These are phyloP conservation scores for Acorus gramineus DNA, from an alignment of 106 monocot species.

Conservation along the genomic window DNA sequence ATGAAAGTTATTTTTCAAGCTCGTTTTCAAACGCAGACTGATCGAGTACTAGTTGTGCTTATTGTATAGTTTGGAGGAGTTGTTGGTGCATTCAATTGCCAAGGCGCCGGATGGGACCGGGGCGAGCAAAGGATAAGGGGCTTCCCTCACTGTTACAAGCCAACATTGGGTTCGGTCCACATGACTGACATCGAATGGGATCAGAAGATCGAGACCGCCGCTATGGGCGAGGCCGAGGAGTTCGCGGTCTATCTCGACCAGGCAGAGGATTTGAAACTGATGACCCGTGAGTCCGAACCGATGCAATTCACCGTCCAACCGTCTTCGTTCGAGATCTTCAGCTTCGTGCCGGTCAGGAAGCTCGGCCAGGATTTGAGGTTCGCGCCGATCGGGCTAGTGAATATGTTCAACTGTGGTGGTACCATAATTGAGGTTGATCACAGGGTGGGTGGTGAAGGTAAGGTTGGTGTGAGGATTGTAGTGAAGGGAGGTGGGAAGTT, in stretches of 20 bases:
- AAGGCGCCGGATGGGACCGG: slow-evolving; percentile 53
- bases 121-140: slow-evolving; percentile 25
- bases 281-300: slow-evolving; percentile 12
- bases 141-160: slow-evolving; percentile 35
- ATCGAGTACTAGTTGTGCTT: too few species aligned
- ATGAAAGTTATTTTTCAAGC: too few species aligned
- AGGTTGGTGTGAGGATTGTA: slow-evolving; percentile 1
- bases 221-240: slow-evolving; percentile 13
- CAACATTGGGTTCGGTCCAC: slow-evolving; percentile 23
- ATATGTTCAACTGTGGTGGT: slow-evolving; percentile 47
- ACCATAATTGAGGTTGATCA: slow-evolving; percentile 17
- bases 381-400: slow-evolving; percentile 30
- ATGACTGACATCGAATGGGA: slow-evolving; percentile 42
- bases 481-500: slow-evolving; percentile 42
- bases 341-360: slow-evolving; percentile 21
- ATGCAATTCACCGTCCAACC: slow-evolving; percentile 31
- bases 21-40: too few species aligned
- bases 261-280: slow-evolving; percentile 13
- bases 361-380: slow-evolving; percentile 9
- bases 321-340: slow-evolving; percentile 45
- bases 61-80: slow-evolving; percentile 38
- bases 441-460: background rate
- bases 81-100: slow-evolving; percentile 55
- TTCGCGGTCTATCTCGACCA: slow-evolving; percentile 32
- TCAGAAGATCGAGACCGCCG: slow-evolving; percentile 23